phyloP scores from a whole-genome alignment of 2,329 filamentous ascomycete genomes.

The Colletotrichum sp. region DNA sequence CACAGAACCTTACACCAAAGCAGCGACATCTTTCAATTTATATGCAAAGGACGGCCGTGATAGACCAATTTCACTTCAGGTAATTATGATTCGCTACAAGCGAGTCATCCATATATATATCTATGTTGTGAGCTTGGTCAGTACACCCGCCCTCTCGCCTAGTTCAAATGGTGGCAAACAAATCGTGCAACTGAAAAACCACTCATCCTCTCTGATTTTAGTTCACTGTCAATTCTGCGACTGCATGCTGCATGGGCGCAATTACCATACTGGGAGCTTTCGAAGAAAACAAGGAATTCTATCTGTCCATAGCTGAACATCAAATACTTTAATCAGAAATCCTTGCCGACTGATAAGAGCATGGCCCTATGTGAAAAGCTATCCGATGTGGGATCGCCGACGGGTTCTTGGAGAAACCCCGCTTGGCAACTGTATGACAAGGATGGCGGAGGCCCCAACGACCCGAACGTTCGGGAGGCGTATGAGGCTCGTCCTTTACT shows the following conservation, averaged over 20 bases:
- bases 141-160: not conserved
- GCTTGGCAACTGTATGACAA: not conserved
- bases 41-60: not conserved
- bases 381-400: not conserved
- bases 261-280: rapidly evolving
- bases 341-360: not conserved
- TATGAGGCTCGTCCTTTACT: not conserved
- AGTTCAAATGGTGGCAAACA: rapidly evolving
- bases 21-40: not conserved
- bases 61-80: not conserved
- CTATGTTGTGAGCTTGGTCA: not conserved
- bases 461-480: not conserved
- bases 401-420: not conserved
- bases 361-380: not conserved
- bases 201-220: not conserved
- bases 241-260: not conserved
- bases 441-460: not conserved
- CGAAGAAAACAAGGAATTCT: not conserved
- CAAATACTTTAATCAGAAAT: not conserved
- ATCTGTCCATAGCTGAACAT: rapidly evolving
- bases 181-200: not conserved
- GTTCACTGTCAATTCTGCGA: not conserved
- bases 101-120: not conserved
- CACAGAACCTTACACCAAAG: not conserved
- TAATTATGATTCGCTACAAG: not conserved